These are phyloP conservation scores for Candida maesae DNA, from an alignment of 805 yeast genomes.

Conservation along the genomic window DNA sequence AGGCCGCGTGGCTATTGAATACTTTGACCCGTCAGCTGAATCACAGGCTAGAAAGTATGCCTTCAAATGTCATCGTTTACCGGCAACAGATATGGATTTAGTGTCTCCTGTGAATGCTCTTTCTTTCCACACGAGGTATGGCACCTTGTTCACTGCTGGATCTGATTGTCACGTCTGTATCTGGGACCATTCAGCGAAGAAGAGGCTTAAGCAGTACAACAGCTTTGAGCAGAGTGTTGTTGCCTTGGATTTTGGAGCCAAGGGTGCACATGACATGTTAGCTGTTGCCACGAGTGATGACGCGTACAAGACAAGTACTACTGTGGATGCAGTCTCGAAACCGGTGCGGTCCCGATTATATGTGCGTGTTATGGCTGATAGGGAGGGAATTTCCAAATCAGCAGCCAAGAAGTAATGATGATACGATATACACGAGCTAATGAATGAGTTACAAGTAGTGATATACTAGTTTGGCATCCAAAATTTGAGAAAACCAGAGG, in stretches of 20 bases:
- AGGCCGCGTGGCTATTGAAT: constrained; percentile 77
- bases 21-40: constrained; percentile 46
- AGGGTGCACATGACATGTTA: constrained; percentile 27
- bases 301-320: constrained; percentile 37
- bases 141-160: constrained; percentile 86
- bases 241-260: constrained; percentile 34
- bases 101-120: constrained; percentile 79
- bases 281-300: constrained; percentile 50
- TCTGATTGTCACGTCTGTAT: constrained; percentile 83
- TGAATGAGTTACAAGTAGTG: too few relatives aligned
- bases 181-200: constrained; percentile 86
- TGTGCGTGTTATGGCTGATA: constrained; percentile 13
- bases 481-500: too few relatives aligned
- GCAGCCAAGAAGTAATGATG: background rate
- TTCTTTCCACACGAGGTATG: constrained; percentile 69
- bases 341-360: constrained; percentile 17
- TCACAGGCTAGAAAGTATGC: constrained; percentile 54
- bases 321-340: constrained; percentile 20
- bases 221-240: constrained; percentile 43
- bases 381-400: constrained; percentile 21
- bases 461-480: too few relatives aligned
- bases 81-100: constrained; percentile 42
- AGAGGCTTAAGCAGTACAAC: constrained; percentile 71
- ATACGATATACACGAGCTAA: too few relatives aligned
- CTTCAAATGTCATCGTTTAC: constrained; percentile 72